These are phyloP conservation scores for Tuber brumale DNA, from an alignment of 495 filamentous ascomycete genomes.

Conservation along the genomic window DNA sequence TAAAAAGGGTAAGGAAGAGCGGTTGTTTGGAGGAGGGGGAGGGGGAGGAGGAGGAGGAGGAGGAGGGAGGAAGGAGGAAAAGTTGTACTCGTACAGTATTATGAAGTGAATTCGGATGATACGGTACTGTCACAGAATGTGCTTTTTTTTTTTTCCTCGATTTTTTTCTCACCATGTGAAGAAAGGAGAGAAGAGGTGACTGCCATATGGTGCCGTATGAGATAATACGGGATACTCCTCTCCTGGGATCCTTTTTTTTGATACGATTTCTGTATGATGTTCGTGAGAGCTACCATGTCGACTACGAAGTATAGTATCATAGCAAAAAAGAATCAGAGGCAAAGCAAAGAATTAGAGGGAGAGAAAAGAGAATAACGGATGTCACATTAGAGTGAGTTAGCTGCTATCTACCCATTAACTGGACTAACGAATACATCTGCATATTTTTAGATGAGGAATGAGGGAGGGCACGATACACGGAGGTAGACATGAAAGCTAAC, in stretches of 20 bases:
- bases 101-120: conserved; percentile 3
- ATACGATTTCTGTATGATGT: neutral
- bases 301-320: neutral
- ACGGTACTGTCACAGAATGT: neutral
- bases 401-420: neutral
- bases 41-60: neutral
- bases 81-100: too few species aligned
- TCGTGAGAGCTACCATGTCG: neutral
- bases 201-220: neutral
- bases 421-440: neutral
- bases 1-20: neutral
- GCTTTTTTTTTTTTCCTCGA: neutral
- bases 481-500: neutral
- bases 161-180: neutral
- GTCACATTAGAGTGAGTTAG: neutral
- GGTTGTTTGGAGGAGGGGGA: neutral
- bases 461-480: neutral
- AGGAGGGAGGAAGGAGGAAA: too few species aligned
- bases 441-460: neutral
- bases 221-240: neutral
- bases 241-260: neutral
- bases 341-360: neutral
- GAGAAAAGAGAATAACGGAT: neutral
- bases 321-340: neutral
- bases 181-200: neutral